Evolutionary conservation across 768 basidiomycete genomes (phyloP).

Genomic region (Amanita pseudoporphyria): DNA sequence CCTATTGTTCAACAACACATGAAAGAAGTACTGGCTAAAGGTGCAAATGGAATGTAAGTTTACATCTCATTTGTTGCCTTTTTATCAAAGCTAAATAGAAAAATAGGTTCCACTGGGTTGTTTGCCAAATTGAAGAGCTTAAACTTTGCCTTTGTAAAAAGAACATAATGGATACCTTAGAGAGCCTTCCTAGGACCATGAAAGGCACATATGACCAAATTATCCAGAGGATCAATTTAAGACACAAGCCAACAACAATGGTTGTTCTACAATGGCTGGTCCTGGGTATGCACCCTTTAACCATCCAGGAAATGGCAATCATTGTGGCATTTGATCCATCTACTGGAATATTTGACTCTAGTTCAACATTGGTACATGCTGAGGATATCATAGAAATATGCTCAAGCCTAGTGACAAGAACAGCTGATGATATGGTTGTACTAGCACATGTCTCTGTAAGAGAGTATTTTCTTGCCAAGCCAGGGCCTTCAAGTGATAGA

Average conservation of each 20-base stretch:
- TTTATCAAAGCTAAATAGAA: neutral
- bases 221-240: neutral
- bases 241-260: neutral
- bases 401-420: conserved; percentile 1
- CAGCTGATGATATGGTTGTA: neutral
- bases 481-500: neutral
- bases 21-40: neutral
- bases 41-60: no score
- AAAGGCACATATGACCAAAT: conserved; percentile 3
- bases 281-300: neutral
- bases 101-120: neutral
- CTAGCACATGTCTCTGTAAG: conserved; percentile 2
- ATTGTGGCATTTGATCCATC: neutral
- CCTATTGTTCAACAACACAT: neutral
- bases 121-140: no score
- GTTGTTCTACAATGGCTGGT: neutral
- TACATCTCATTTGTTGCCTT: neutral
- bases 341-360: neutral
- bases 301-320: neutral
- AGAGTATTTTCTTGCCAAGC: conserved; percentile 1
- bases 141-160: no score
- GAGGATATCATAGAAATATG: neutral
- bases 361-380: neutral
- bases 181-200: neutral
- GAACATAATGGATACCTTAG: neutral